Evolutionary conservation across 257 asterid species (phyloP).

Genomic region (Solanum rostratum): DNA sequence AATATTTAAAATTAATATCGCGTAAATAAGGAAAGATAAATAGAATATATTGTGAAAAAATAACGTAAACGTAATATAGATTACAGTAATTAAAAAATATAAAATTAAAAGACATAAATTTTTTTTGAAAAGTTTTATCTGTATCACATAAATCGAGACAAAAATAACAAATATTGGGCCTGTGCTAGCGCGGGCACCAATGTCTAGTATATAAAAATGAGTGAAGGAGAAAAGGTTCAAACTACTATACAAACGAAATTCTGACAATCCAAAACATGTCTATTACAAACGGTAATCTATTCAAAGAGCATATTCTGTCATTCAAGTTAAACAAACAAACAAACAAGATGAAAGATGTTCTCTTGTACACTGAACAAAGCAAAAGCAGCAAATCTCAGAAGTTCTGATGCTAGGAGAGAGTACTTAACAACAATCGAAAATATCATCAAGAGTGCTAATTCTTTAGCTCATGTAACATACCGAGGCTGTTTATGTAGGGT

Average conservation of each 20-base stretch:
- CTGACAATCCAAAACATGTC: not conserved
- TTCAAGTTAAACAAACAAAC: not conserved
- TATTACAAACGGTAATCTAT: not conserved
- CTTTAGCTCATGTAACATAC: slow-evolving; percentile 1
- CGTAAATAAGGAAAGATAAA: too few relatives aligned
- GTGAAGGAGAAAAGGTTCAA: not conserved
- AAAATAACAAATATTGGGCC: too few relatives aligned
- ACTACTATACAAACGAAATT: not conserved
- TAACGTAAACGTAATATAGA: too few relatives aligned
- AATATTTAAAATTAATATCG: too few relatives aligned
- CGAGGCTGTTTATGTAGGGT: slow-evolving; percentile 39
- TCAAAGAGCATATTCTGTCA: not conserved
- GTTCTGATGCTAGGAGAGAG: not conserved
- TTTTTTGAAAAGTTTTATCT: too few relatives aligned
- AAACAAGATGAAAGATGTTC: not conserved
- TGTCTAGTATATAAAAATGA: too few relatives aligned
- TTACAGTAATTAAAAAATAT: too few relatives aligned
- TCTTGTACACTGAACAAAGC: not conserved
- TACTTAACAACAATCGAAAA: not conserved
- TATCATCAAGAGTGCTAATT: not conserved
- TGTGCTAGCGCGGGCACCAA: too few relatives aligned
- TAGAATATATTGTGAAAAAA: too few relatives aligned
- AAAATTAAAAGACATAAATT: too few relatives aligned
- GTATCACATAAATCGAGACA: too few relatives aligned
- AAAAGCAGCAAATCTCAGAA: not conserved